Conservation (phyloP, 495 filamentous ascomycete species). For the Articulospora tetracladia region DNA sequence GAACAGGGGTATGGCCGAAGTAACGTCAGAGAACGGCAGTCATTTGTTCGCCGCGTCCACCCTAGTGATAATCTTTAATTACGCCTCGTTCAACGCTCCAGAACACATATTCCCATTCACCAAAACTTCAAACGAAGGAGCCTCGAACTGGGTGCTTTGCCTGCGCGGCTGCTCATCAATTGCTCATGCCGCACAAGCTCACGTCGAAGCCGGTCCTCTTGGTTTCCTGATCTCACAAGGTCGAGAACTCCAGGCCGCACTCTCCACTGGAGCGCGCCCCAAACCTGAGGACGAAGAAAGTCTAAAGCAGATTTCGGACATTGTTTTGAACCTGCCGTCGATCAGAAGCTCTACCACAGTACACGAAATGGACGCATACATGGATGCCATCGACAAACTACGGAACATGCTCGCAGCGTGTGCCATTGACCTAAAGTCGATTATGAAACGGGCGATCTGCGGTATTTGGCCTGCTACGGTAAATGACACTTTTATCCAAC, state of each 20-base stretch:
- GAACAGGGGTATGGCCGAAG: not conserved
- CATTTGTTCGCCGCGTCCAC: constrained; percentile 6
- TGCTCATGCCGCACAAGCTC: not conserved
- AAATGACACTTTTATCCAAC: constrained; percentile 1
- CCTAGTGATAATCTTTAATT: constrained; percentile 6
- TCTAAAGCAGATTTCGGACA: not conserved
- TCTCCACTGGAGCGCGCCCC: not conserved
- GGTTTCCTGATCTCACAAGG: constrained; percentile 6
- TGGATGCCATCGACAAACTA: constrained; percentile 4
- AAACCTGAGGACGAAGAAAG: constrained; percentile 7
- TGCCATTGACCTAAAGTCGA: not conserved
- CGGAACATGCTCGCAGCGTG: constrained; percentile 8
- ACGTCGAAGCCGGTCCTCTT: constrained; percentile 9
- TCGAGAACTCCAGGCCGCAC: not conserved
- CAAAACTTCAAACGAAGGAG: not conserved
- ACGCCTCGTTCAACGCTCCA: constrained; percentile 1
- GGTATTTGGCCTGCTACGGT: constrained; percentile 3
- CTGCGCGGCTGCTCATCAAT: constrained; percentile 7
- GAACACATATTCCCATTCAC: constrained; percentile 6
- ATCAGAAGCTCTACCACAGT: constrained; percentile 12
- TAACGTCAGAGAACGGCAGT: constrained; percentile 6
- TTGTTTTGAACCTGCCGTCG: not conserved
- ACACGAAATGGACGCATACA: constrained; percentile 10
- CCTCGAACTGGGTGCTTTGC: constrained; percentile 14
- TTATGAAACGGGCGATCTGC: not conserved